Evolutionary conservation across 257 asterid species (phyloP).

Genomic region (Thymus mandschuricus): DNA sequence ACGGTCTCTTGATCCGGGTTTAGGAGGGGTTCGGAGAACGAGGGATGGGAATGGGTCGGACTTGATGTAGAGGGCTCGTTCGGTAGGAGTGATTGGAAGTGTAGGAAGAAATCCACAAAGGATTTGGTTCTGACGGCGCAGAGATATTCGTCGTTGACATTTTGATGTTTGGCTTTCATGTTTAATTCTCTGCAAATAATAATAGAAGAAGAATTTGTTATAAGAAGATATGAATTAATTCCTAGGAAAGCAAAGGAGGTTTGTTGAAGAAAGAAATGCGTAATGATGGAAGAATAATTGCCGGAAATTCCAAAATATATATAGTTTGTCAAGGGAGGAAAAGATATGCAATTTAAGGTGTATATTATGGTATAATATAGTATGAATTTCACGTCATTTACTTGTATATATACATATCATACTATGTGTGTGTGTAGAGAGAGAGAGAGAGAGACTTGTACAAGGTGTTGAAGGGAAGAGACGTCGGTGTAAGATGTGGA

Average conservation of each 20-base stretch:
- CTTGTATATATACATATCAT: not conserved
- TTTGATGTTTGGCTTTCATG: too few relatives aligned
- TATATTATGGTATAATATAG: not conserved
- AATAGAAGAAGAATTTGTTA: too few relatives aligned
- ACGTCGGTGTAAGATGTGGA: conserved; percentile 30
- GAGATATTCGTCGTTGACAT: conserved; percentile 72
- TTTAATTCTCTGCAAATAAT: too few relatives aligned
- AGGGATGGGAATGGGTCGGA: conserved; percentile 23
- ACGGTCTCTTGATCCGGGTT: conserved; percentile 69
- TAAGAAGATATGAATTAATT: too few relatives aligned
- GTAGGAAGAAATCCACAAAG: conserved; percentile 60
- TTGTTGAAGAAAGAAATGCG: conserved; percentile 19
- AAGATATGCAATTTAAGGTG: conserved; percentile 37
- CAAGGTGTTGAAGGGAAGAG: conserved; percentile 41
- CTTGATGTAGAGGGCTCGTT: conserved; percentile 39
- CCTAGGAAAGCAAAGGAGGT: conserved; percentile 37
- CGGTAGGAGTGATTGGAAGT: conserved; percentile 51
- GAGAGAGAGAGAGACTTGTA: conserved; percentile 26
- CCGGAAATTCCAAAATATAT: too few relatives aligned
- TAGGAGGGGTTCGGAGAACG: conserved; percentile 50
- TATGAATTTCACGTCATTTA: conserved; percentile 39
- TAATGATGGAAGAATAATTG: too few relatives aligned
- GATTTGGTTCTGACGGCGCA: conserved; percentile 72
- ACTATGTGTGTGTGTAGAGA: not conserved
- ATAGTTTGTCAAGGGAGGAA: not conserved